Base-by-base conservation (phyloP, 495 filamentous ascomycete genomes). In the Filosporella fistucella region DNA sequence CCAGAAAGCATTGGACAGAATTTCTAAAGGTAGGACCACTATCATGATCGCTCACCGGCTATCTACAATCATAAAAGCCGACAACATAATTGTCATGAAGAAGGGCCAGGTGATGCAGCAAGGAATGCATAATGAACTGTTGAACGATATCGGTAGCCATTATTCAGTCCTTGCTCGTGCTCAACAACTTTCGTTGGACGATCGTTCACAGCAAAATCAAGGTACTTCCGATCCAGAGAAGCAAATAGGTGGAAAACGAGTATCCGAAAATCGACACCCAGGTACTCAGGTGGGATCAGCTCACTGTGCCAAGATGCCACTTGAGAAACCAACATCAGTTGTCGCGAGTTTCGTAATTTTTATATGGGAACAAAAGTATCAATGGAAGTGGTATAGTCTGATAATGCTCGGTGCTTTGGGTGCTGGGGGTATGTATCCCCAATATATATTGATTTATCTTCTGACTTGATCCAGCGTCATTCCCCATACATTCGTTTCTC, bases 1-100 rank as follows among this genome's bases (percentile, higher is more conserved):
- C n/a, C 84, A 89, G 61, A 69, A 72, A 24, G 84, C 82, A 3
- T 69, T 90, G 76, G 16, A 74, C 65, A 21, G 77, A 72, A 32
- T 75, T 71, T 0, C 74, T 84, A 45, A 70, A 72, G 16, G 81
- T 85, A 52, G 65, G 81, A 36, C 79, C 4, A 82, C 76, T 0
- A 61, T 88, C 6, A 76, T 81, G 1, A 71, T 86, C 28, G 75
- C 75, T 16, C 65, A 85, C 59, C 59, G 76, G 8, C 59, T 84
- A 1, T 68, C 78, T 0, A 84, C 80, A 0, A 66, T 84, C 14
- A 65, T 62, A 17, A 67, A 66, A 38, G 78, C 78, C 0, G 72
- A 81, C 49, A 78, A 80, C 28, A 83, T 83, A 47, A 67, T 83
- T 14, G 77, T 81, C 10, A 73, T 83, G 70, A 64, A 70, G 34